phyloP scores from a whole-genome alignment of 2,329 filamentous ascomycete species.

The Xylaria sp. region DNA sequence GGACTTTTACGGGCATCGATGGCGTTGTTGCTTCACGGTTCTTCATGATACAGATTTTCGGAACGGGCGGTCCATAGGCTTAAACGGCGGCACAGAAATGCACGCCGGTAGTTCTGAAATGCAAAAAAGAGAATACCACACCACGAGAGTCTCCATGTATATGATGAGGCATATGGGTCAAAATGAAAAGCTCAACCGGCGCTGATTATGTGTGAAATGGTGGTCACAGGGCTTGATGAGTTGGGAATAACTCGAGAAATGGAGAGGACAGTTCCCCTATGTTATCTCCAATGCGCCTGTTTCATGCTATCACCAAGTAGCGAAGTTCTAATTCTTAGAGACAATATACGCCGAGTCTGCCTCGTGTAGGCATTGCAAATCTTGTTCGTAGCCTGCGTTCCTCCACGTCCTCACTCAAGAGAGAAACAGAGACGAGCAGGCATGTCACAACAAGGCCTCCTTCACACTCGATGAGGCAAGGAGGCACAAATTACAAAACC shows the following conservation, averaged over 20 bases:
- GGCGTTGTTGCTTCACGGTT: constrained; percentile 58
- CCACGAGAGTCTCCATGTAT: constrained; percentile 22
- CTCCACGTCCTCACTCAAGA: background rate
- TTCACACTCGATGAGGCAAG: too few species aligned
- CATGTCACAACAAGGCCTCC: too few species aligned
- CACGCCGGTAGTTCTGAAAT: constrained; percentile 43
- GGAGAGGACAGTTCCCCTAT: background rate
- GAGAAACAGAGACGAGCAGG: background rate
- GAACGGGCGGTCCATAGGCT: constrained; percentile 45
- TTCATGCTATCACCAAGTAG: constrained; percentile 4
- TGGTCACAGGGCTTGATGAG: background rate
- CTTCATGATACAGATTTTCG: constrained; percentile 46
- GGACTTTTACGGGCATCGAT: constrained; percentile 56
- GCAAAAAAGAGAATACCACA: constrained; percentile 41
- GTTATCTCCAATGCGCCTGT: background rate
- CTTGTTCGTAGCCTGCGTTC: background rate
- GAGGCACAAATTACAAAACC: too few species aligned
- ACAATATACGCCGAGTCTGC: background rate
- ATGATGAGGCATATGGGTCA: constrained; percentile 22
- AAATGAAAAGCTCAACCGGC: constrained; percentile 7
- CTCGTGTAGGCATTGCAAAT: background rate
- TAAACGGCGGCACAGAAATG: constrained; percentile 43
- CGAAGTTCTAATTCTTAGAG: background rate
- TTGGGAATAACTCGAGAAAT: constrained; percentile 6
- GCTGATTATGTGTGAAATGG: constrained; percentile 16